Base-by-base conservation (phyloP, 163 green algal genomes). In the Chlorella variabilis region DNA sequence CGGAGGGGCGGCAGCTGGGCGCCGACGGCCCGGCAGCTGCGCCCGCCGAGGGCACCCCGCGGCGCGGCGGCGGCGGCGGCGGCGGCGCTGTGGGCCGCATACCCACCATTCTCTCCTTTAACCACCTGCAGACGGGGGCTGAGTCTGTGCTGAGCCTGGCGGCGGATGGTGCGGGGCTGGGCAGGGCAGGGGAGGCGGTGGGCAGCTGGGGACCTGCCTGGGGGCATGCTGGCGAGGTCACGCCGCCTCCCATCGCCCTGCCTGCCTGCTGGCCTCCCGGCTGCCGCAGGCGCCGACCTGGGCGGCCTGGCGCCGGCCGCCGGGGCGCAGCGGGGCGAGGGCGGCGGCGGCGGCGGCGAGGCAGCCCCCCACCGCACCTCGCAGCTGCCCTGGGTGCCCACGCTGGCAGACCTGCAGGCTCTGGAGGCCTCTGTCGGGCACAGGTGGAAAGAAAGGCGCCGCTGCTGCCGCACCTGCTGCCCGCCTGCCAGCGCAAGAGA, bases 91-190 rank as follows among this genome's bases (percentile, higher is more conserved):
- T 15, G 3, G 49, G 21, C 49, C 54, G 58, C 39, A 61, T 71
- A 7, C 75, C 75, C 58, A 62, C 58, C 11, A 41, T 71, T 17
- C 75, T 73, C 4, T 48, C n/a, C 75, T 81, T 73, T 41, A 62
- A 63, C 41, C 75, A 81, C 59, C 59, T 81, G 59, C 59, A 73
- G 75, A 48, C 29, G 8, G 58, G 73, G 41, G 73, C 54, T 29
- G 73, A 70, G 38, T n/a, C 54, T 21, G 73, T 70, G 54, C 38
- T 80, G 49, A 39, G 51, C 34, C 71, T 56, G 34, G 29, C 29
- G 4, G 42, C 34, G 0, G 23, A 4, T 27, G 23, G 25, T 9
- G 39, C 38, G 9, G 38, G 66, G 59, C 59, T 34, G 38, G 15
- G 38, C 39, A 36, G 65, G 3, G 4, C 36, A 36, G 33, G 17